Evolutionary conservation across 2,329 filamentous ascomycete species (phyloP).

Genomic region (Spiromastix sp.): DNA sequence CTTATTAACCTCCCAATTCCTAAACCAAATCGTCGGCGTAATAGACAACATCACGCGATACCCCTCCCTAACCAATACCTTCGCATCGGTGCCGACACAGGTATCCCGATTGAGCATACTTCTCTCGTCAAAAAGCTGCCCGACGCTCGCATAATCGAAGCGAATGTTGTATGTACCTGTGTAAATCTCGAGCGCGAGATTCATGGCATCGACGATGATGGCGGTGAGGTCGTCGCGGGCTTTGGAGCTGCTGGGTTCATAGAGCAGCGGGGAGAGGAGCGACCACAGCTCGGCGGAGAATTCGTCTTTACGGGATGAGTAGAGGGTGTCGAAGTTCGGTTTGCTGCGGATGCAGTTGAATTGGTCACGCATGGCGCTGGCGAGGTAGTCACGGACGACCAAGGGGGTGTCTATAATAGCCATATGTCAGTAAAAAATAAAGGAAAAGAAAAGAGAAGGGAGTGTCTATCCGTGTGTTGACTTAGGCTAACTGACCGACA

Average conservation of each 20-base stretch:
- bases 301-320: constrained; percentile 12
- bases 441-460: not conserved
- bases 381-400: constrained; percentile 13
- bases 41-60: constrained; percentile 15
- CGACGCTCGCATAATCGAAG: constrained; percentile 16
- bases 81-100: constrained; percentile 1
- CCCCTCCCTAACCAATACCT: constrained; percentile 4
- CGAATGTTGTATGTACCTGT: constrained; percentile 18
- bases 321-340: constrained; percentile 17
- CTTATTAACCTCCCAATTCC: constrained; percentile 5
- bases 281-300: constrained; percentile 15
- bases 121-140: constrained; percentile 15
- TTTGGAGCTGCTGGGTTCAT: constrained; percentile 3
- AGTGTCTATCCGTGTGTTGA: no score
- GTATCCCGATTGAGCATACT: constrained; percentile 19
- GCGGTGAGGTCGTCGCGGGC: constrained; percentile 14
- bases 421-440: not conserved
- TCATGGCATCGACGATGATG: constrained; percentile 20
- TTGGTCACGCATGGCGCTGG: constrained; percentile 14
- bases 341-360: constrained; percentile 13
- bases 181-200: constrained; percentile 19
- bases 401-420: constrained; percentile 12
- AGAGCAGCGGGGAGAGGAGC: constrained; percentile 16
- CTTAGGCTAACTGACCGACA: constrained; percentile 12
- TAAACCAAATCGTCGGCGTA: constrained; percentile 15